A percentile compares a stretch with the other conserved stretches of the same genome.
phyloP scores from a whole-genome alignment of 2,329 filamentous ascomycete species.

The Botrytis byssoidea region DNA sequence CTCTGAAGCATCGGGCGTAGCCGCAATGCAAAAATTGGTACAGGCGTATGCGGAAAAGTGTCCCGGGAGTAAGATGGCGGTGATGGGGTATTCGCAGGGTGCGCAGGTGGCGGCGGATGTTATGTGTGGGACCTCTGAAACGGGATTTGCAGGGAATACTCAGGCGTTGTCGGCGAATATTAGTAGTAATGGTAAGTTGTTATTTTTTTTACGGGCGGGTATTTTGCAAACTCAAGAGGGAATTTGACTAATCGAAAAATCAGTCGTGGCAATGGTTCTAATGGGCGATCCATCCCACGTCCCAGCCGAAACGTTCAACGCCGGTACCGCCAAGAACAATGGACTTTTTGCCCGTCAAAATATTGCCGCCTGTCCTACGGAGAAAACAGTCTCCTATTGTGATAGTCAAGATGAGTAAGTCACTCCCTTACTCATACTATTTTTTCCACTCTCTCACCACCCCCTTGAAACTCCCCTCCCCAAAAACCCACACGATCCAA shows the following conservation, averaged over 20 bases:
- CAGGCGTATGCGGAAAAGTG: slow-evolving; percentile 38
- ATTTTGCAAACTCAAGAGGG: too few species aligned
- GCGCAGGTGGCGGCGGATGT: slow-evolving; percentile 38
- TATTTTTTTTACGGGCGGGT: neutral
- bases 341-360: slow-evolving; percentile 34
- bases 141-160: neutral
- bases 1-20: slow-evolving; percentile 38
- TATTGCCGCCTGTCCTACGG: slow-evolving; percentile 10
- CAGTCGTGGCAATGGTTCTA: slow-evolving; percentile 38
- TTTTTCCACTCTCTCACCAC: neutral
- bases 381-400: slow-evolving; percentile 1
- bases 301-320: slow-evolving; percentile 35
- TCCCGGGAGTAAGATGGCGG: slow-evolving; percentile 36
- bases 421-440: too few species aligned
- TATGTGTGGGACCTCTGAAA: slow-evolving; percentile 29
- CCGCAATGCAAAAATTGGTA: slow-evolving; percentile 37
- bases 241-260: slow-evolving; percentile 24
- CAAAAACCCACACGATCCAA: neutral
- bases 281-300: slow-evolving; percentile 42
- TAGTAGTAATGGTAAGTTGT: slow-evolving; percentile 5
- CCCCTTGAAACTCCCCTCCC: neutral
- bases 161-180: slow-evolving; percentile 23
- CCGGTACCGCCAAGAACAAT: slow-evolving; percentile 34
- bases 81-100: slow-evolving; percentile 29
- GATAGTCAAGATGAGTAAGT: slow-evolving; percentile 5